Base-by-base conservation (phyloP, 1,139 yeast genomes). In the Geotrichum bryndzae region DNA sequence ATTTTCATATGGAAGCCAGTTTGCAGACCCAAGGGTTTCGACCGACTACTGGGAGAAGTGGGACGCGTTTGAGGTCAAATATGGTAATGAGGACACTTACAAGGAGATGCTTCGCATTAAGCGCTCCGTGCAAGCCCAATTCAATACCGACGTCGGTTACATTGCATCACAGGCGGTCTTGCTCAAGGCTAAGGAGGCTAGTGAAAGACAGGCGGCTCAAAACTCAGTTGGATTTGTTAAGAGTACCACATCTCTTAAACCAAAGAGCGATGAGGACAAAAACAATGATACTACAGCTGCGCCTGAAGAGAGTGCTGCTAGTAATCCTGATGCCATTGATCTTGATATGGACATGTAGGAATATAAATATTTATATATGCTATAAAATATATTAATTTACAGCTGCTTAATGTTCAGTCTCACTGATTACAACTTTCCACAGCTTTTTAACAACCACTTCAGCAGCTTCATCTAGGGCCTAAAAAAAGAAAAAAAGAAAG, bases 21-120 rank as follows among this genome's bases (percentile, higher is more conserved):
- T 82, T 54, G 79, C 76, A 56, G 76, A 80, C n/a, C 83, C 84
- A 1, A 63, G 70, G 31, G 60, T 66, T 3, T 67, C 72, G 7
- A 55, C 67, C 62, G 73, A 72, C 4, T 72, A 82, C 10, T 87
- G 92, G 92, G 73, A 74, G 1, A 73, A 75, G 53, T 91, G 96
- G 96, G 87, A 86, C 63, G 73, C 77, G 13, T 90, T 90, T 72
- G 97, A 91, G 70, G 72, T 89, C 51, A 78, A 82, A 23, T 69
- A 83, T 71, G 97, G 97, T 1, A 77, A 82, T 65, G 96, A 88
- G 68, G 80, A 79, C 1, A 83, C 88, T 0, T 90, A 83, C 73
- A 90, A 88, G 68, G 87, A 85, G 18, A 87, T 90, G 92, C 73
- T 91, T 27, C 77, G 87, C 56, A 77, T 80, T 67, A 88, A 86